phyloP scores from a whole-genome alignment of 176 grass and related monocot species.

The Sorghum bicolor region DNA sequence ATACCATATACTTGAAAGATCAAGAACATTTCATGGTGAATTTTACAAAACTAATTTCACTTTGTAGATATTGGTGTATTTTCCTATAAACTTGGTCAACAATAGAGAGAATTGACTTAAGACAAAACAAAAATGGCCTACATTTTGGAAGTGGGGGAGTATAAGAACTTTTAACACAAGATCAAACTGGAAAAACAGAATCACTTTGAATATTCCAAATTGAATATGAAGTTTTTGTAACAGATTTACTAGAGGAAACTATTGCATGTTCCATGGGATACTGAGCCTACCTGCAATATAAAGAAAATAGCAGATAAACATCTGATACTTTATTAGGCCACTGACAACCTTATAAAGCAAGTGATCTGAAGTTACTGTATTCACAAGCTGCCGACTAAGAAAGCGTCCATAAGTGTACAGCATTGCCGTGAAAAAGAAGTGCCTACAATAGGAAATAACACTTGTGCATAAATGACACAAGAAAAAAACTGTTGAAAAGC shows the following conservation, averaged over 20 bases:
- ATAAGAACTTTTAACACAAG: neutral
- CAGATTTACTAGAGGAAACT: neutral
- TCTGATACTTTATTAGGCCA: conserved; percentile 95
- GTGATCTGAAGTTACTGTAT: conserved; percentile 90
- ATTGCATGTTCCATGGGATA: conserved; percentile 22
- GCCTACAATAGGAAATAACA: conserved; percentile 55
- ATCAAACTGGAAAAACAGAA: neutral
- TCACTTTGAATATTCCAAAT: neutral
- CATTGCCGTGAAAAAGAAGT: conserved; percentile 99
- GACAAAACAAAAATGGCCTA: neutral
- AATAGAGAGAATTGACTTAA: neutral
- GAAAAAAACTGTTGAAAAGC: neutral
- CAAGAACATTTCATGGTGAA: neutral
- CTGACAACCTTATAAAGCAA: conserved; percentile 85
- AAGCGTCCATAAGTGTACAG: conserved; percentile 97
- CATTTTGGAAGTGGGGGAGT: neutral
- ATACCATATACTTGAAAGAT: neutral
- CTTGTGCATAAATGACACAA: neutral
- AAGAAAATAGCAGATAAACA: conserved; percentile 99
- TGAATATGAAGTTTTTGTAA: conserved; percentile 3
- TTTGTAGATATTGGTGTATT: neutral
- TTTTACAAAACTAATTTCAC: neutral
- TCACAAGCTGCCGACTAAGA: conserved; percentile 90
- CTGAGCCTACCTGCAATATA: conserved; percentile 87
- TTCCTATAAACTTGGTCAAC: neutral